Conservation (phyloP, 805 yeast genomes). For the Metschnikowia matae region DNA sequence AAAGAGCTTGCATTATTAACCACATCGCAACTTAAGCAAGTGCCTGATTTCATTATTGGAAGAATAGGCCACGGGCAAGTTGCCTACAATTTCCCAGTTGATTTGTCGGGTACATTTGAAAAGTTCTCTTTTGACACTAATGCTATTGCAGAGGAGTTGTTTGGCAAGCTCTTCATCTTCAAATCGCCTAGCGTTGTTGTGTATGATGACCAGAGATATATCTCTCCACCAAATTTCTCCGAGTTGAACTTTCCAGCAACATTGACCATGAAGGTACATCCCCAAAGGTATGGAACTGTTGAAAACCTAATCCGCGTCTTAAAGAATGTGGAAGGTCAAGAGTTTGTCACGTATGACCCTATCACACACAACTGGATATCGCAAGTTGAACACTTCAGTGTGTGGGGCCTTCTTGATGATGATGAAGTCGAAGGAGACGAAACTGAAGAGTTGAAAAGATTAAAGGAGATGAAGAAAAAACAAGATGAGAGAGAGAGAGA, state of each 20-base stretch:
- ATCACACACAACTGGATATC: slow-evolving; percentile 73
- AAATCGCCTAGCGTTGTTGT: slow-evolving; percentile 53
- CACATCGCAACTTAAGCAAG: slow-evolving; percentile 45
- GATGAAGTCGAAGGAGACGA: slow-evolving; percentile 47
- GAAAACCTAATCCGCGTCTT: slow-evolving; percentile 45
- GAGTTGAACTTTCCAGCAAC: slow-evolving; percentile 79
- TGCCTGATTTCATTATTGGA: slow-evolving; percentile 66
- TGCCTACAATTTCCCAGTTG: slow-evolving; percentile 65
- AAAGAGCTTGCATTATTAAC: slow-evolving; percentile 43
- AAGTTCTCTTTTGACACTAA: slow-evolving; percentile 30
- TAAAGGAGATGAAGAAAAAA: slow-evolving; percentile 29
- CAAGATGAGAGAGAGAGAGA: slow-evolving; percentile 44
- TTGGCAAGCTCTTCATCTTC: slow-evolving; percentile 35
- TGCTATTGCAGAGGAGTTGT: slow-evolving; percentile 41
- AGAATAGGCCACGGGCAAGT: slow-evolving; percentile 66
- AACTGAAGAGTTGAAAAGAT: slow-evolving; percentile 24
- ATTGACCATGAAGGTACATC: slow-evolving; percentile 60
- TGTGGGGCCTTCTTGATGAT: slow-evolving; percentile 79
- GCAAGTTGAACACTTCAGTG: slow-evolving; percentile 84
- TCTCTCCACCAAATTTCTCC: slow-evolving; percentile 54
- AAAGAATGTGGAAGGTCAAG: slow-evolving; percentile 60
- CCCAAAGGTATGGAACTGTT: slow-evolving; percentile 44
- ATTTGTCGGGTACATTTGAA: slow-evolving; percentile 49
- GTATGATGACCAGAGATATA: slow-evolving; percentile 46
- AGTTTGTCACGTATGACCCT: slow-evolving; percentile 76